Conservation (phyloP, 306 rosid genomes). For the Hylodesmum podocarpum region DNA sequence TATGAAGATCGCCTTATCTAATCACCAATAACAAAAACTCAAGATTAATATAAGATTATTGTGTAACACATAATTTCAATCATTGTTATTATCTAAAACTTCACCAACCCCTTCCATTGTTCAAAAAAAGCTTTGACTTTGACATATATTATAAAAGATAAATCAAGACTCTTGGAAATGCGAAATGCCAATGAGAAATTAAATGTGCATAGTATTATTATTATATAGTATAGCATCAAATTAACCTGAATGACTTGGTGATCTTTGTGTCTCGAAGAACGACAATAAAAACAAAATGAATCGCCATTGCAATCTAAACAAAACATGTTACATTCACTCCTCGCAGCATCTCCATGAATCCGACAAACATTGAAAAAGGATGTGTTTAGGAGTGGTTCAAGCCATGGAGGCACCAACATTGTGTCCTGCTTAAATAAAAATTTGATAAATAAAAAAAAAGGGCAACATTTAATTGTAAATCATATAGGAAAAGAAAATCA, state of each 20-base stretch:
- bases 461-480: neutral
- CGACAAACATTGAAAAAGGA: slow-evolving; percentile 75
- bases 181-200: neutral
- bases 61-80: neutral
- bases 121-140: neutral
- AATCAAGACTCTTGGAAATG: neutral
- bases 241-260: slow-evolving; percentile 90
- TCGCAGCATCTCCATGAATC: slow-evolving; percentile 67
- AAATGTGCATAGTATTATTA: neutral
- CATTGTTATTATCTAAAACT: neutral
- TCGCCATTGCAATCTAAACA: slow-evolving; percentile 76
- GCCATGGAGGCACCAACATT: slow-evolving; percentile 91
- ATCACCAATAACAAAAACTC: neutral
- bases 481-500: neutral
- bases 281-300: slow-evolving; percentile 92
- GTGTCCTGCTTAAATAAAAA: slow-evolving; percentile 43
- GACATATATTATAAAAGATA: neutral
- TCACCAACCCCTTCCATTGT: neutral
- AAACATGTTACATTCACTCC: slow-evolving; percentile 92
- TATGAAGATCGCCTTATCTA: slow-evolving; percentile 92
- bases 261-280: slow-evolving; percentile 82
- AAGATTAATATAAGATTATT: neutral
- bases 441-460: neutral
- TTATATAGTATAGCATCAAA: neutral
- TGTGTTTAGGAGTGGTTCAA: slow-evolving; percentile 65